These are phyloP conservation scores for Chondrus crispus DNA, from an alignment of 23 red algal species.

Conservation along the genomic window DNA sequence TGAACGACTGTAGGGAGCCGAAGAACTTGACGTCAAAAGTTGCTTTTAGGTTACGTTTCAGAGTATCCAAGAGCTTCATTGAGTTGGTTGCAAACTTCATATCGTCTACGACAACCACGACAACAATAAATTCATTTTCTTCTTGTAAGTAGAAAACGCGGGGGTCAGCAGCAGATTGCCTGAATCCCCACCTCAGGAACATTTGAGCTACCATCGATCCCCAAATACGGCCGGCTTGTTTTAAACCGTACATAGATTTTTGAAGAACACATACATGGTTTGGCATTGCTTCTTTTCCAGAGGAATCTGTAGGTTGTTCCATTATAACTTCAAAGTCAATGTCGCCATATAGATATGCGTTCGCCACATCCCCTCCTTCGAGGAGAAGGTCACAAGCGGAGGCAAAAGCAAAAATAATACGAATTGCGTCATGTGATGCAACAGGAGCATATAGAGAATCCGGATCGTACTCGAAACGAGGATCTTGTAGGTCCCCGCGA, in stretches of 20 bases:
- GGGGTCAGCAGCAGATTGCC: not conserved
- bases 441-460: not conserved
- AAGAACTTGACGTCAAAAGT: not conserved
- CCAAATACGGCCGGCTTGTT: not conserved
- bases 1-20: not conserved
- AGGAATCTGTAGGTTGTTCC: not conserved
- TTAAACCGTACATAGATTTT: not conserved
- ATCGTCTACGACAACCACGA: not conserved
- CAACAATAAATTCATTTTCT: not conserved
- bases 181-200: not conserved
- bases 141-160: not conserved
- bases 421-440: not conserved
- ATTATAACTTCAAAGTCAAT: not conserved
- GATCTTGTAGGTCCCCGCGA: not conserved
- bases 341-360: not conserved
- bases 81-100: not conserved
- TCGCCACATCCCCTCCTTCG: constrained; percentile 16
- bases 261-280: not conserved
- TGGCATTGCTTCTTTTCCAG: not conserved
- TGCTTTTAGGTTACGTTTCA: not conserved
- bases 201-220: not conserved
- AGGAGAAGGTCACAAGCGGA: not conserved
- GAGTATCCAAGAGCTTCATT: not conserved
- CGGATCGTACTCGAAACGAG: not conserved
- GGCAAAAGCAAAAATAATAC: not conserved